phyloP scores from a whole-genome alignment of 164 flowering plant species.

The Vitis rotundifolia region DNA sequence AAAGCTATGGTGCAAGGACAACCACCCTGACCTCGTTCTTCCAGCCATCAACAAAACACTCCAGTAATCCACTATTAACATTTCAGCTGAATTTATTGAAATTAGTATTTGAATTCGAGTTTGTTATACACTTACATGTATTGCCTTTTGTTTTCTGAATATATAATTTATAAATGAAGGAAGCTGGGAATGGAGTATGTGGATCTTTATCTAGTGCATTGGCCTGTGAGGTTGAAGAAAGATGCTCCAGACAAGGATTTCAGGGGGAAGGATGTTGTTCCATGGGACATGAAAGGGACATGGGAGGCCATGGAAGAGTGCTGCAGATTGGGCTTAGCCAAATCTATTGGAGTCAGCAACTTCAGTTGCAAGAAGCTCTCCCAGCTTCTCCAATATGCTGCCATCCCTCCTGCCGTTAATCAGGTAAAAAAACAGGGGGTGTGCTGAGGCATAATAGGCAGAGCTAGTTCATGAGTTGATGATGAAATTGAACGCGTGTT shows the following conservation, averaged over 20 bases:
- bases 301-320: conserved; percentile 46
- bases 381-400: conserved; percentile 5
- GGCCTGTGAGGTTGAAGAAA: conserved; percentile 23
- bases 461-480: no score
- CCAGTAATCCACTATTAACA: conserved; percentile 12
- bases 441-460: no score
- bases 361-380: conserved; percentile 19
- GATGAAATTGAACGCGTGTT: background rate
- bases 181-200: conserved; percentile 26
- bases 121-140: no score
- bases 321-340: conserved; percentile 22
- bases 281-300: conserved; percentile 19
- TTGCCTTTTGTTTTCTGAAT: no score
- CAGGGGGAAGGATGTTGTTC: conserved; percentile 8
- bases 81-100: no score
- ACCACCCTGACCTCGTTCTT: conserved; percentile 29
- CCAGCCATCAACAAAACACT: conserved; percentile 33
- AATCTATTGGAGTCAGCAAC: conserved; percentile 33
- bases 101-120: no score
- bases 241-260: background rate
- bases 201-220: conserved; percentile 33
- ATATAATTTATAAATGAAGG: background rate
- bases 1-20: conserved; percentile 35
- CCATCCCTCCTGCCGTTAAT: conserved; percentile 35
- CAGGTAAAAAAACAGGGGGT: conserved; percentile 12